Conservation (phyloP, 1,284 basidiomycete species). For the Apiotrichum sp. region DNA sequence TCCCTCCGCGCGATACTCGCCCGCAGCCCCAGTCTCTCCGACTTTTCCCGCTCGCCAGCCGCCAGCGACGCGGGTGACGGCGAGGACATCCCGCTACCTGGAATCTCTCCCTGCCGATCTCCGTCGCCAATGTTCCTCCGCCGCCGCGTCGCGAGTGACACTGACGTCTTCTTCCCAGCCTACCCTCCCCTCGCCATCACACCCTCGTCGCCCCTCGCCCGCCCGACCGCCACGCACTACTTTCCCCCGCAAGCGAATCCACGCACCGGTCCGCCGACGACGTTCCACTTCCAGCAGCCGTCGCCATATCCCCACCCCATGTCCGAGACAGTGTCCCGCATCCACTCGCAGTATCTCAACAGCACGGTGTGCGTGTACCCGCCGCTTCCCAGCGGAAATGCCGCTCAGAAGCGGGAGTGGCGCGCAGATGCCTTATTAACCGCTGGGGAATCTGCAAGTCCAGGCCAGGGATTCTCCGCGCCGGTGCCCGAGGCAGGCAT, state of each 20-base stretch:
- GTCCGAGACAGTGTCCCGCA: background rate
- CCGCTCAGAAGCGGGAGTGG: constrained; percentile 18
- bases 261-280: background rate
- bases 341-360: background rate
- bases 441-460: too few relatives aligned
- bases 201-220: background rate
- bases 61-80: too few relatives aligned
- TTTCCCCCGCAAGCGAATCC: too few relatives aligned
- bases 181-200: background rate
- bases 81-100: too few relatives aligned
- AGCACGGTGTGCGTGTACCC: constrained; percentile 25
- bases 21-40: too few relatives aligned
- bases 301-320: background rate
- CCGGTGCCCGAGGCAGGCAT: too few relatives aligned
- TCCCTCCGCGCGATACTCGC: too few relatives aligned
- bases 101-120: too few relatives aligned
- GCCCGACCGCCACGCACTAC: too few relatives aligned
- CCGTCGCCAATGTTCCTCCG: too few relatives aligned
- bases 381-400: constrained; percentile 22
- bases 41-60: too few relatives aligned
- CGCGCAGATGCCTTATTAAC: constrained; percentile 2
- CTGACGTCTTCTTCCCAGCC: background rate
- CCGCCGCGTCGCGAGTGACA: background rate
- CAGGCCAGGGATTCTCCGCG: too few relatives aligned
- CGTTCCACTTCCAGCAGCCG: background rate